These are phyloP conservation scores for Hypoxylon fuscum DNA, from an alignment of 495 filamentous ascomycete genomes.

Conservation along the genomic window DNA sequence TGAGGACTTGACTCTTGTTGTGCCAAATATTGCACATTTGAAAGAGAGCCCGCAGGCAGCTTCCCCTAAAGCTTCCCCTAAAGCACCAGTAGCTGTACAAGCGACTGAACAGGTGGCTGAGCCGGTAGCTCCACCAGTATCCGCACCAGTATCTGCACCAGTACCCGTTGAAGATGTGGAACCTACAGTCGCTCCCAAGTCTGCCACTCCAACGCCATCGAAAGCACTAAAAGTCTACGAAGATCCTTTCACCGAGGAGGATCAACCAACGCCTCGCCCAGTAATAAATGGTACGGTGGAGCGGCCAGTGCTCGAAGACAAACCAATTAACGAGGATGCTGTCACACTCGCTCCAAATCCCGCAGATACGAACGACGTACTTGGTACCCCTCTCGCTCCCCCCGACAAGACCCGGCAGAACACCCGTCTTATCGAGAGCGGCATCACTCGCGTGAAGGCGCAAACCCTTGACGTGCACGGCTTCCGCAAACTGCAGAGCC, in stretches of 20 bases:
- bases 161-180: constrained; percentile 21
- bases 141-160: constrained; percentile 15
- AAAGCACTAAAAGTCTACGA: constrained; percentile 65
- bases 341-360: constrained; percentile 46
- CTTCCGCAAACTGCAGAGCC: constrained; percentile 84
- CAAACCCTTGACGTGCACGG: constrained; percentile 83
- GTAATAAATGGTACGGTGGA: constrained; percentile 36
- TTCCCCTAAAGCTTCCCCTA: constrained; percentile 30
- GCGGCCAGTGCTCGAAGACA: constrained; percentile 60
- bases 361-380: constrained; percentile 23
- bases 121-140: too few species aligned
- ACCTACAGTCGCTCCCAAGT: constrained; percentile 16
- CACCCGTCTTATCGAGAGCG: constrained; percentile 72
- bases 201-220: constrained; percentile 45
- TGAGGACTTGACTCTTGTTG: constrained; percentile 62
- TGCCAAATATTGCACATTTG: constrained; percentile 44
- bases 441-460: constrained; percentile 75
- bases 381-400: constrained; percentile 40
- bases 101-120: too few species aligned
- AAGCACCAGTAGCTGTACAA: too few species aligned
- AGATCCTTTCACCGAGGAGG: constrained; percentile 63
- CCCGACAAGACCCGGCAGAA: constrained; percentile 62
- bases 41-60: constrained; percentile 23
- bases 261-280: constrained; percentile 53
- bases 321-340: constrained; percentile 62